Evolutionary conservation across 73 alveolate genomes (phyloP), one percentile per base, ranked within the genome.

Genomic region (Halteria grandinella): DNA sequence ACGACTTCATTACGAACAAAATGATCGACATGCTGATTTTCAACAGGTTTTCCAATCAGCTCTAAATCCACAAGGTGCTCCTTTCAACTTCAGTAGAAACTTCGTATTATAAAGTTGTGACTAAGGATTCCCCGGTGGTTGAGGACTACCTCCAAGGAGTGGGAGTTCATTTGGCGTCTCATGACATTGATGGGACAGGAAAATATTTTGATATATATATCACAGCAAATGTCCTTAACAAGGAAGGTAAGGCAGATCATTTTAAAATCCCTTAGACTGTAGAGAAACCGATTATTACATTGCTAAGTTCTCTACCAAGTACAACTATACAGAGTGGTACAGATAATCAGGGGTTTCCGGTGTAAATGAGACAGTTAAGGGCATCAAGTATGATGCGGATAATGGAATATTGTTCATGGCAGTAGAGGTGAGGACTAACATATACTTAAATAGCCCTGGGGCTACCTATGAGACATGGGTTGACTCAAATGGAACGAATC

Each of bases 261-360:
- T 1, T 44, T 23, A 6, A 44, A 25, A 4, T 34, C 7, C 6
- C 47, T 12, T 47, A 66, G 80, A 44, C 21, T 34, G 55, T 12
- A 66, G 47, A 18, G 66, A 66, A 5, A 44, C 80, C 2, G 80
- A 66, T 25, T 66, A 12, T 34, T 66, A 66, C 28, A 25, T 66
- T 47, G 80, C 51, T 11, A 44, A 66, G 20, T 66, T 66, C 23
- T 41, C 63, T 5, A 66, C 80, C 8, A 44, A 66, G 34, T 66
- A 44, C 52, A 66, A 66, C 51, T 45, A 20, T 44, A 66, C 80
- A n/a, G 63, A 44, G 33, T 66, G 80, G 80, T 66, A 44, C 29
- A 66, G 80, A 25, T 43, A 66, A 15, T 66, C 80, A 20, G 1
- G 28, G 5, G 10, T 10, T 8, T 28, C 37, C 18, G 63, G 69